These are phyloP conservation scores for Ophiobolus disseminans DNA, from an alignment of 2,329 filamentous ascomycete genomes.

Conservation along the genomic window DNA sequence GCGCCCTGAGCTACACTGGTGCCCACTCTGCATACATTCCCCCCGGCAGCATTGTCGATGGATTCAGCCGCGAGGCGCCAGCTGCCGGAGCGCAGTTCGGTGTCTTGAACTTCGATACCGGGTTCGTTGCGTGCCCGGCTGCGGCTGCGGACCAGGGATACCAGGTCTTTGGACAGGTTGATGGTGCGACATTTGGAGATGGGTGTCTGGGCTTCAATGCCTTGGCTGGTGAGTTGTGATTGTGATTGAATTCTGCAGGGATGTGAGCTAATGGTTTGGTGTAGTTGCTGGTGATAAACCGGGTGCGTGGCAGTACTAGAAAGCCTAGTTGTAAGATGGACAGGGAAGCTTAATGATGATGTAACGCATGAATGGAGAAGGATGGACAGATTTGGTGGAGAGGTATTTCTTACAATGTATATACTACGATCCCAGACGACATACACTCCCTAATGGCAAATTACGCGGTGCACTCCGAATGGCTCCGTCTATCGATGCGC, in stretches of 20 bases:
- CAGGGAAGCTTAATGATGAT: constrained; percentile 10
- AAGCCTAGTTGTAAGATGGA: constrained; percentile 1
- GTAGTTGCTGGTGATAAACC: constrained; percentile 28
- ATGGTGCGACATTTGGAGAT: constrained; percentile 21
- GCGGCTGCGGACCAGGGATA: constrained; percentile 30
- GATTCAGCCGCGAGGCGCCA: constrained; percentile 53
- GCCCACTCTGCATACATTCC: constrained; percentile 64
- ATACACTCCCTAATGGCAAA: constrained; percentile 18
- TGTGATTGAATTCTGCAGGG: neutral
- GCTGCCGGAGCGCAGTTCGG: constrained; percentile 31
- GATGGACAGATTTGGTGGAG: too few relatives aligned
- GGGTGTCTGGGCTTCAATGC: constrained; percentile 47
- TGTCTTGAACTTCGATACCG: constrained; percentile 35
- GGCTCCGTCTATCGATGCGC: too few relatives aligned
- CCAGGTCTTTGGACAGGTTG: constrained; percentile 43
- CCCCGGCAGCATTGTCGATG: constrained; percentile 57
- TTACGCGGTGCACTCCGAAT: too few relatives aligned
- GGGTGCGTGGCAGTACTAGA: constrained; percentile 49
- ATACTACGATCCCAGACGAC: constrained; percentile 21
- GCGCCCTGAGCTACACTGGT: constrained; percentile 62
- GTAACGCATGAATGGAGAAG: constrained; percentile 3
- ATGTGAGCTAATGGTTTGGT: constrained; percentile 11
- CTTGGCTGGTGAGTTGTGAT: constrained; percentile 37
- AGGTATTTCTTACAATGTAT: constrained; percentile 11
- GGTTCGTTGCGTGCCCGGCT: constrained; percentile 45